phyloP scores from a whole-genome alignment of 139 green algal genomes.

The Desmodesmus armatus region DNA sequence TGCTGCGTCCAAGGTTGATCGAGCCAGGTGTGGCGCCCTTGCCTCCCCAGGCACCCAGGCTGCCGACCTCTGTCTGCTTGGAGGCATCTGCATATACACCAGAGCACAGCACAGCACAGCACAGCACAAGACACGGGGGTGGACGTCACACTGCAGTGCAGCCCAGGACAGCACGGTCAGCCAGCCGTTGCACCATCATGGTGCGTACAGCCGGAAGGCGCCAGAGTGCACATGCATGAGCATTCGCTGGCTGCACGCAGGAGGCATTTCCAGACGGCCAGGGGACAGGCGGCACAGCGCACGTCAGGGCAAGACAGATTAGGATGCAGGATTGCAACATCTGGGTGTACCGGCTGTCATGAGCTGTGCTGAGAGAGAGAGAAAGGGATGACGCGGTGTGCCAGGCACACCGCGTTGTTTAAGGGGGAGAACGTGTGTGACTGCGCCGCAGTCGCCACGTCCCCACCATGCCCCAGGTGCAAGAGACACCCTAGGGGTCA shows the following conservation, averaged over 20 bases:
- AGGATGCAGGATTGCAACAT: too few species aligned
- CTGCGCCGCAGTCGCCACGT: too few species aligned
- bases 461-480: too few species aligned
- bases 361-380: too few species aligned
- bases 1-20: background rate
- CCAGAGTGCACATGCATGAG: background rate
- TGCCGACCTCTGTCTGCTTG: slow-evolving; percentile 24
- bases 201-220: background rate
- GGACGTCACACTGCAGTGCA: background rate
- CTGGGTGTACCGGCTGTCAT: too few species aligned
- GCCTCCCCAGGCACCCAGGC: slow-evolving; percentile 27
- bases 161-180: background rate
- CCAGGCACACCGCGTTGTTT: too few species aligned
- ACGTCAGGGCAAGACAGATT: too few species aligned
- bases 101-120: background rate
- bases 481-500: too few species aligned
- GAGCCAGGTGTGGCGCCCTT: slow-evolving; percentile 16
- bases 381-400: too few species aligned
- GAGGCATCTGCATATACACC: background rate
- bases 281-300: too few species aligned
- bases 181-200: background rate
- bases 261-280: background rate
- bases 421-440: too few species aligned
- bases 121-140: background rate
- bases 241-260: background rate